phyloP scores from a whole-genome alignment of 306 rosid species.

The Glycyrrhiza uralensis region DNA sequence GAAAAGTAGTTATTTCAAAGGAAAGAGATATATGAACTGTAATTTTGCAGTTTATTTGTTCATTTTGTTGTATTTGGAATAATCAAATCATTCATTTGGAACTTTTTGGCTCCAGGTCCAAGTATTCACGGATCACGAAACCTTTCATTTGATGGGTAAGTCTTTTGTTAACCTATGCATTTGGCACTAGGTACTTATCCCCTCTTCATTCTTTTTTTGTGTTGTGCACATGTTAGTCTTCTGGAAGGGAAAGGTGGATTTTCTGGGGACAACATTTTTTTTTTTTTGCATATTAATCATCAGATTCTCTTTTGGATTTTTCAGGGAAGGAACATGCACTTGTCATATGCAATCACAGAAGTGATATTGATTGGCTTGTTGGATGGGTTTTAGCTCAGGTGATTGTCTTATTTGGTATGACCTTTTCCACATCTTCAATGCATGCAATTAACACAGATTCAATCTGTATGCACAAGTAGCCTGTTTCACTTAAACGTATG shows the following conservation, averaged over 20 bases:
- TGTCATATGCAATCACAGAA: slow-evolving; percentile 76
- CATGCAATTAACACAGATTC: slow-evolving; percentile 24
- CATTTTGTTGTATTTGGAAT: slow-evolving; percentile 13
- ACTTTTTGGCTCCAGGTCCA: slow-evolving; percentile 54
- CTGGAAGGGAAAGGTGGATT: background rate
- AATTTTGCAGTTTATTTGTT: slow-evolving; percentile 16
- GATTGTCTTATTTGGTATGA: slow-evolving; percentile 37
- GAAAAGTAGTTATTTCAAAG: background rate
- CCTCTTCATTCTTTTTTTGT: slow-evolving; percentile 1
- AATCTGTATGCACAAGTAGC: background rate
- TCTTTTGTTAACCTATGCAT: slow-evolving; percentile 5
- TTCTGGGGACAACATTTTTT: background rate
- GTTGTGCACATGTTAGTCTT: background rate
- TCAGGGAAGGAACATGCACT: slow-evolving; percentile 96
- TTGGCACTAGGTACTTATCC: background rate
- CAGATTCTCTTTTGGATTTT: slow-evolving; percentile 25
- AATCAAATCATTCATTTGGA: slow-evolving; percentile 29
- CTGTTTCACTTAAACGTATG: slow-evolving; percentile 2
- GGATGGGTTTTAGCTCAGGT: slow-evolving; percentile 98
- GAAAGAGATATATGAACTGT: slow-evolving; percentile 1
- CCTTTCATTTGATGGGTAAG: slow-evolving; percentile 81
- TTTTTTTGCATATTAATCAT: slow-evolving; percentile 9
- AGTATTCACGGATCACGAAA: slow-evolving; percentile 69
- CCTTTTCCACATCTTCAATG: slow-evolving; percentile 24
- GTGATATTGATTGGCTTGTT: slow-evolving; percentile 99